Conservation (phyloP, 345 rosid genomes). For the Rubroshorea leprosula region DNA sequence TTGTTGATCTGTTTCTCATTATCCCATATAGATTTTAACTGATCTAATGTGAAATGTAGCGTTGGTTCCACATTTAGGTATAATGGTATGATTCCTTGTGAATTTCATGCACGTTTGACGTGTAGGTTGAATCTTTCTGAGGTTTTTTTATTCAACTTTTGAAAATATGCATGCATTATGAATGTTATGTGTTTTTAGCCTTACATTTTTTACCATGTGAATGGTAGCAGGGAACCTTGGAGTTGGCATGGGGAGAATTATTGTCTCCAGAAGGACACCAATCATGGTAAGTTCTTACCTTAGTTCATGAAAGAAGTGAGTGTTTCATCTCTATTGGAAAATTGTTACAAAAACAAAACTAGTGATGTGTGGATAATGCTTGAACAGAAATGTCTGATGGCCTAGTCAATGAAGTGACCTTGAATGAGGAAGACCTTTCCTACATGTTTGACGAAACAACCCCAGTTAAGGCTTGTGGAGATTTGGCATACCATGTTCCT, state of each 20-base stretch:
- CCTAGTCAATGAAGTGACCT: constrained; percentile 47
- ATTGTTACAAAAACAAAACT: not conserved
- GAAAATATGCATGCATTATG: not conserved
- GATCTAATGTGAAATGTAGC: not conserved
- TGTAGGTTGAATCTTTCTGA: not conserved
- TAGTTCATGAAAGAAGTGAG: not conserved
- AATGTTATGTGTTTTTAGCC: not conserved
- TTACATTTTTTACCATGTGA: constrained; percentile 11
- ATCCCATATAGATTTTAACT: not conserved
- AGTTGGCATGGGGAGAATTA: constrained; percentile 32
- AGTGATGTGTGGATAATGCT: not conserved
- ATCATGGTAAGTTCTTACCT: constrained; percentile 27
- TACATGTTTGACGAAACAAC: constrained; percentile 78
- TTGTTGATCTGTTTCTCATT: not conserved
- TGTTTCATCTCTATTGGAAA: not conserved
- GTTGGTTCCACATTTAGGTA: constrained; percentile 7
- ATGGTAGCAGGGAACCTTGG: constrained; percentile 30
- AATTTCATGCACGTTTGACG: not conserved
- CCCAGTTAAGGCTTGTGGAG: constrained; percentile 81
- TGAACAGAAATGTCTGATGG: constrained; percentile 5
- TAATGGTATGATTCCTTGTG: not conserved
- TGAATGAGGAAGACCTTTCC: constrained; percentile 76
- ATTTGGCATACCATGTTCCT: constrained; percentile 49
- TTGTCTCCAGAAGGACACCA: constrained; percentile 28
- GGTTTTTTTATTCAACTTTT: not conserved